Base-by-base conservation (phyloP, 2,329 filamentous ascomycete genomes). In the Chrysosporium keratinophilum region DNA sequence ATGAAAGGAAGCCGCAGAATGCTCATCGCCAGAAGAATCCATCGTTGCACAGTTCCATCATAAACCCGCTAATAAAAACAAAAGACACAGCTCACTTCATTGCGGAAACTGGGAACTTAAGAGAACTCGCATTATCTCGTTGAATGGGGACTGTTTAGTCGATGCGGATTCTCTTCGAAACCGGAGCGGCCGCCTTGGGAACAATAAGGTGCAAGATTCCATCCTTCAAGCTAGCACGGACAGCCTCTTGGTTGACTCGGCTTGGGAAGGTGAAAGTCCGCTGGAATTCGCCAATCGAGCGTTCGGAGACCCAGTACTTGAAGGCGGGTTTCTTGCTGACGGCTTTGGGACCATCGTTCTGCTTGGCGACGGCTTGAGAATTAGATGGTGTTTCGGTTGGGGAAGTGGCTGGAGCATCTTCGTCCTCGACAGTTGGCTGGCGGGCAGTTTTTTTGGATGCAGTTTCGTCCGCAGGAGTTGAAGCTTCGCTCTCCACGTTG, bases 221-320 rank as follows among this genome's bases (percentile, higher is more conserved):
- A 61, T 82, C 75, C 69, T 76, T 81, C 65, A 82, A 62, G 55
- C 70, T 77, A 6, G 79, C 79, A 64, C 74, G 79, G 58, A 82
- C 79, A 17, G 64, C 69, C 48, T 82, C 77, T 63, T 81, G 78
- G 59, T 82, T 74, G 28, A 82, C 74, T 17, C 75, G 69, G 1
- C 69, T 68, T 1, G 79, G 74, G 69, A 82, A 82, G 50, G 67
- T 72, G 65, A 82, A 82, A 5, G 69, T 70, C 53, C 79, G 73
- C 54, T 78, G 73, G 67, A 82, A 82, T 37, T 77, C 72, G 52
- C 79, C 79, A 34, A 79, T 67, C 0, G 73, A 75, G 58, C 79
- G 77, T 65, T 82, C 79, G 46, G 71, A 74, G 43, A 78, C 70
- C 78, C 78, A 81, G 67, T 78, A 81, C 60, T 74, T 61, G 48